Evolutionary conservation across 192 early-diverging fungal species (phyloP).

Genomic region (Dissophora ornata): DNA sequence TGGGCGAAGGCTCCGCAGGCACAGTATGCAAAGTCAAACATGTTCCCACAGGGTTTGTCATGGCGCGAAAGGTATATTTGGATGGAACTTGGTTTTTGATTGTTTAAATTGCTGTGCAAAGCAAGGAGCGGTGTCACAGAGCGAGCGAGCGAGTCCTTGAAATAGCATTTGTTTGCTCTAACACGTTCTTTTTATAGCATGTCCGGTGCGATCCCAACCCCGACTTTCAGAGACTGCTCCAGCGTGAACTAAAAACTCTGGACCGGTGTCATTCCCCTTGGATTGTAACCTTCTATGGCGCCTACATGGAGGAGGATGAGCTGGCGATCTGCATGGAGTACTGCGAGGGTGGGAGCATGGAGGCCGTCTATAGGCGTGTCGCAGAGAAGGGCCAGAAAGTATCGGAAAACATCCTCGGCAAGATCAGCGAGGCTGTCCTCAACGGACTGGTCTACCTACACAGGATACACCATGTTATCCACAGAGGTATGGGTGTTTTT

Average conservation of each 20-base stretch:
- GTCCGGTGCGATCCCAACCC: constrained; percentile 58
- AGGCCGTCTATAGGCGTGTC: constrained; percentile 87
- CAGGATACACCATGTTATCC: constrained; percentile 84
- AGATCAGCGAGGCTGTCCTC: constrained; percentile 91
- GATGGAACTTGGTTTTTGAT: no score
- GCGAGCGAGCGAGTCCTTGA: background rate
- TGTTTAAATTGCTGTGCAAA: no score
- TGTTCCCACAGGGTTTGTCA: constrained; percentile 75
- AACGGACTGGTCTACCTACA: constrained; percentile 93
- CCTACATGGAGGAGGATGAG: constrained; percentile 84
- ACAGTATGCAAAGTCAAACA: constrained; percentile 91
- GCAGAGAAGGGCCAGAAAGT: constrained; percentile 78
- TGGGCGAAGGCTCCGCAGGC: constrained; percentile 91
- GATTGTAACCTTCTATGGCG: constrained; percentile 96
- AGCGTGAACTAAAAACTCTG: constrained; percentile 92
- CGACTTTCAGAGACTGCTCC: constrained; percentile 83
- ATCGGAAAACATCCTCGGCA: constrained; percentile 87
- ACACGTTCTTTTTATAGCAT: constrained; percentile 27
- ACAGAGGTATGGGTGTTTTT: constrained; percentile 75
- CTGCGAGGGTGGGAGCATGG: constrained; percentile 93
- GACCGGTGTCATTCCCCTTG: constrained; percentile 90
- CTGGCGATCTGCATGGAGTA: constrained; percentile 98
- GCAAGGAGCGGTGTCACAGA: no score
- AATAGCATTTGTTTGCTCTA: background rate
- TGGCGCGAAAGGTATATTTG: constrained; percentile 90